These are phyloP conservation scores for Ceratocystis ficicola DNA, from an alignment of 2,329 filamentous ascomycete genomes.

Conservation along the genomic window DNA sequence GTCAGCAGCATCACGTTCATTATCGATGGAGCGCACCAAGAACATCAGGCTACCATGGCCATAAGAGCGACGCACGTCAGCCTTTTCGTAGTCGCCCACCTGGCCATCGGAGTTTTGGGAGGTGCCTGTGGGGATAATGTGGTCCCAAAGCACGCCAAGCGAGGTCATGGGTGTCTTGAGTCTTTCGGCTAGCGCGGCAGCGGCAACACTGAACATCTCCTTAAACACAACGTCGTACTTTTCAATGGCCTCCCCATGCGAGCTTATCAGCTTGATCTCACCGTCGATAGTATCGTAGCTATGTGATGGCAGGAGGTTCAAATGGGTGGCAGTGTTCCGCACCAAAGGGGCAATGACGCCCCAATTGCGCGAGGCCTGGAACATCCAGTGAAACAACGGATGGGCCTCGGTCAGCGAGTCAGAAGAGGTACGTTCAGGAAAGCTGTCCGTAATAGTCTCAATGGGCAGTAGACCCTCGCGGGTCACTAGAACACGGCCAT, in stretches of 20 bases:
- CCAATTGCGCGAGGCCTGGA: slow-evolving; percentile 71
- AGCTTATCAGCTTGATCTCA: slow-evolving; percentile 38
- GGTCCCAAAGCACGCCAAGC: slow-evolving; percentile 61
- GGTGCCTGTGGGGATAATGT: slow-evolving; percentile 50
- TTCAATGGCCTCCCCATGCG: slow-evolving; percentile 46
- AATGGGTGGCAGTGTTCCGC: slow-evolving; percentile 57
- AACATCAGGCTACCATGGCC: slow-evolving; percentile 60
- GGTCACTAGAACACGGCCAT: slow-evolving; percentile 55
- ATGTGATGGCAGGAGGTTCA: slow-evolving; percentile 40
- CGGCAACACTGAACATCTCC: slow-evolving; percentile 71
- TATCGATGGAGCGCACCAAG: slow-evolving; percentile 57
- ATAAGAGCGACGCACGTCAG: slow-evolving; percentile 25
- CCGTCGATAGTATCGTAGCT: slow-evolving; percentile 28
- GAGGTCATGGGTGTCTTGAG: slow-evolving; percentile 51
- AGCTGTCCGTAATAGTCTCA: slow-evolving; percentile 67
- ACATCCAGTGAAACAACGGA: slow-evolving; percentile 78
- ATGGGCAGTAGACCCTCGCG: slow-evolving; percentile 57
- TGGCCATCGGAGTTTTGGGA: slow-evolving; percentile 1
- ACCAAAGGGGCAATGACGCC: slow-evolving; percentile 53
- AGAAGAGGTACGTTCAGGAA: slow-evolving; percentile 48
- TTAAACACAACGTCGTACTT: slow-evolving; percentile 68
- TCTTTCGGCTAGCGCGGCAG: slow-evolving; percentile 57
- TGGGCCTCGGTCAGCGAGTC: slow-evolving; percentile 67
- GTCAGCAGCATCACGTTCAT: slow-evolving; percentile 32
- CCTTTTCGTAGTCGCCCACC: slow-evolving; percentile 34